Evolutionary conservation across 1,139 yeast genomes (phyloP), one percentile per base, ranked within the genome.

Genomic region (Petasospora fabianii): DNA sequence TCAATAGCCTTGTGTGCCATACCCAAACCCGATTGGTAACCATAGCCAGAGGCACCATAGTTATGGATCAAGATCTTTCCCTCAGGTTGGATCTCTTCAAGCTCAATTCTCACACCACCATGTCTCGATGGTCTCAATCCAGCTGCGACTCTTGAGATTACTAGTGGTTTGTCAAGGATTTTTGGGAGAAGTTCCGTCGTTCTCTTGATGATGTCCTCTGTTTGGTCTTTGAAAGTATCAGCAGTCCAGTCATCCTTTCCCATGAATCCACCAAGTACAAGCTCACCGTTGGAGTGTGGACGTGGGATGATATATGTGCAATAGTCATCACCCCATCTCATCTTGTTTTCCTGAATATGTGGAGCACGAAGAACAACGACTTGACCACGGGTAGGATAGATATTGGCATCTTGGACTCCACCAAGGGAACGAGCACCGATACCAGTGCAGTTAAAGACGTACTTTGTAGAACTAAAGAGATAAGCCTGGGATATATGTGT

Each of bases 1-100:
- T 39, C 42, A 5, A 75, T 70, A 3, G 78, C 81, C 36, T 61
- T 62, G 31, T 59, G 51, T 3, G 79, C 75, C 82, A 81, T 80
- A 1, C 84, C 87, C 19, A 72, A 66, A 0, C 87, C 87, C 5
- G 84, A 73, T 60, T 81, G 90, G 60, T 76, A 83, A 2, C 94
- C 94, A 41, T 81, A 76, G 0, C 94, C 94, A 30, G 80, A 71
- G 8, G 88, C 86, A 22, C 94, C 94, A 54, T 81, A 81, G 58
- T 81, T 80, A 54, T 82, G 88, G 13, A 82, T 62, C 16, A 77
- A 49, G 1, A 64, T 42, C 35, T 66, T 64, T 7, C 60, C 66
- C 14, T 66, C 69, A 21, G 58, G 59, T 18, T 30, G 27, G 12
- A 67, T 50, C 2, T 41, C 44, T 47, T 77, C 79, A 30, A 59